phyloP scores from a whole-genome alignment of 1,284 basidiomycete species.

The Inonotus hispidus region DNA sequence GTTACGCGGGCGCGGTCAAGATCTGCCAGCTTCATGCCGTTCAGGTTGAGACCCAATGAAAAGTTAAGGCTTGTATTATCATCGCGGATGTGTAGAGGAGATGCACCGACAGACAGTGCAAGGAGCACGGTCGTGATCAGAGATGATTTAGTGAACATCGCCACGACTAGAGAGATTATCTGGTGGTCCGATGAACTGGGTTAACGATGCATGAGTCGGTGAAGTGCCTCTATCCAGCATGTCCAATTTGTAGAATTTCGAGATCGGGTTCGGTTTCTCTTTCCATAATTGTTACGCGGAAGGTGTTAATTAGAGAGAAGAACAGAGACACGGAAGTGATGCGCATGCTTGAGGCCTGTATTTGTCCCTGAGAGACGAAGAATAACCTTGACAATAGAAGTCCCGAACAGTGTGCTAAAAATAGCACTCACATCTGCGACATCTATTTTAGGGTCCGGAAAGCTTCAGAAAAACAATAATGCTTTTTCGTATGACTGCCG shows the following conservation, averaged over 20 bases:
- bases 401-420: not conserved
- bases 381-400: not conserved
- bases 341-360: not conserved
- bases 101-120: constrained; percentile 5
- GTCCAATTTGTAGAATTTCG: not conserved
- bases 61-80: constrained; percentile 7
- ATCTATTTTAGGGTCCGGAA: not conserved
- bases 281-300: not conserved
- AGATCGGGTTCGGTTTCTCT: not conserved
- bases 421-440: constrained; percentile 7
- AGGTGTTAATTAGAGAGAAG: not conserved
- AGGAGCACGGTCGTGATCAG: constrained; percentile 5
- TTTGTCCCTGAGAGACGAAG: not conserved
- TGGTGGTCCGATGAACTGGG: not conserved
- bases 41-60: constrained; percentile 4
- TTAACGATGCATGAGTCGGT: not conserved
- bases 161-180: not conserved
- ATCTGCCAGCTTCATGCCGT: constrained; percentile 13
- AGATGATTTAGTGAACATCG: constrained; percentile 8
- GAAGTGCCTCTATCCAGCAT: not conserved
- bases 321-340: not conserved
- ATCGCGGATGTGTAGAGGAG: constrained; percentile 4
- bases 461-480: not conserved
- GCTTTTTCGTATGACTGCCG: too few species aligned
- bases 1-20: constrained; percentile 17